These are phyloP conservation scores for Tolypocladium nubicola DNA, from an alignment of 2,329 filamentous ascomycete species.

Conservation along the genomic window DNA sequence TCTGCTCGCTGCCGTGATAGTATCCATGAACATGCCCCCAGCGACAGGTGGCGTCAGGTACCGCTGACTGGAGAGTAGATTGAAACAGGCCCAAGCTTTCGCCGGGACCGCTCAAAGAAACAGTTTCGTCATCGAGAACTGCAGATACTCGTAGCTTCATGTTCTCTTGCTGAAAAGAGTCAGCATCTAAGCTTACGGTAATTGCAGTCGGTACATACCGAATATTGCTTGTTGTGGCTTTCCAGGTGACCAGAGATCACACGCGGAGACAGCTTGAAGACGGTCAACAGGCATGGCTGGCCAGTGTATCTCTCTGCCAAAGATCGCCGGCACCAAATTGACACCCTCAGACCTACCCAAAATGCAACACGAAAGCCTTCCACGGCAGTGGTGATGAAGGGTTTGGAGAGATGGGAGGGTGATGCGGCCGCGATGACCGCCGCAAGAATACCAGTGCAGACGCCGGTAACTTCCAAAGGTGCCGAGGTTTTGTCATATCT, in stretches of 20 bases:
- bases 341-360: slow-evolving; percentile 3
- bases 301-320: not conserved
- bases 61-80: not conserved
- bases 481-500: not conserved
- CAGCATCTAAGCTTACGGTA: not conserved
- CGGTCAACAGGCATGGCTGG: not conserved
- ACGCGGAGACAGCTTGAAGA: not conserved
- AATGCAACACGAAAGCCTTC: slow-evolving; percentile 4
- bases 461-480: not conserved
- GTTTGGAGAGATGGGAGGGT: slow-evolving; percentile 1
- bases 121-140: not conserved
- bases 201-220: no score
- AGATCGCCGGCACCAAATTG: not conserved
- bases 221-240: not conserved
- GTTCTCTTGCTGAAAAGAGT: not conserved
- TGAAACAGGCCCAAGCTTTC: no score
- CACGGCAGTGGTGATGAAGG: slow-evolving; percentile 1
- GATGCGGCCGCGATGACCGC: slow-evolving; percentile 3
- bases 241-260: not conserved
- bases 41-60: not conserved
- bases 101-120: slow-evolving; percentile 1
- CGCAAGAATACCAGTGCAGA: slow-evolving; percentile 4
- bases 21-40: slow-evolving; percentile 5
- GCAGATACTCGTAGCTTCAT: slow-evolving; percentile 1
- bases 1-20: slow-evolving; percentile 2